Evolutionary conservation across 129 eudicot genomes (phyloP).

Genomic region (Deinandra increscens): DNA sequence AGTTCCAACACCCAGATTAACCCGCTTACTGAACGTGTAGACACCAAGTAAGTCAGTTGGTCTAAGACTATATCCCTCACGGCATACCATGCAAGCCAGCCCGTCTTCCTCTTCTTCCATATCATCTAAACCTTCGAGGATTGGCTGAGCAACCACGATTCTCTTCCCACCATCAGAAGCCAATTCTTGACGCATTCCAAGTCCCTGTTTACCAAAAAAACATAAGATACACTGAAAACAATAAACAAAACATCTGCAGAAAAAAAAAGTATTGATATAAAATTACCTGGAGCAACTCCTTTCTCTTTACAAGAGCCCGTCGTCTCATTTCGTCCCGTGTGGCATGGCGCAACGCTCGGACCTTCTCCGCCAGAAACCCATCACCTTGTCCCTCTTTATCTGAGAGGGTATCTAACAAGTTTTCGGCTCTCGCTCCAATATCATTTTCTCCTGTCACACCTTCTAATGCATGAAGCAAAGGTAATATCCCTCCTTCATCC

Average conservation of each 20-base stretch:
- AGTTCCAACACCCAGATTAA: slow-evolving; percentile 81
- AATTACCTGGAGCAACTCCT: slow-evolving; percentile 83
- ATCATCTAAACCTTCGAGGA: slow-evolving; percentile 92
- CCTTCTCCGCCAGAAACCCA: slow-evolving; percentile 73
- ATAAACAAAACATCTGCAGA: not conserved
- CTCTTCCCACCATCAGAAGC: slow-evolving; percentile 92
- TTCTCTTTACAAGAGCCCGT: slow-evolving; percentile 78
- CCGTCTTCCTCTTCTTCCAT: slow-evolving; percentile 98
- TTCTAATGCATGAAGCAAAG: slow-evolving; percentile 91
- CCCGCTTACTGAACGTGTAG: slow-evolving; percentile 92
- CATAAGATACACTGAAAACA: slow-evolving; percentile 5
- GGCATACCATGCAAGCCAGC: slow-evolving; percentile 97
- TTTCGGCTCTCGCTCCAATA: slow-evolving; percentile 96
- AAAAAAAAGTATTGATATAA: not conserved
- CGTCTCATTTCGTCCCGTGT: slow-evolving; percentile 97
- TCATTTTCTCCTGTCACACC: slow-evolving; percentile 98
- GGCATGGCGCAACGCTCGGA: slow-evolving; percentile 69
- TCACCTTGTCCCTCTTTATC: slow-evolving; percentile 87
- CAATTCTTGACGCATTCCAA: slow-evolving; percentile 77
- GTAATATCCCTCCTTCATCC: slow-evolving; percentile 81
- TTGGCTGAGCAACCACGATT: slow-evolving; percentile 78
- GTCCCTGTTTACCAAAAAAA: slow-evolving; percentile 44
- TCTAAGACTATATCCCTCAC: slow-evolving; percentile 88
- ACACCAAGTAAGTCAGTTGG: slow-evolving; percentile 86
- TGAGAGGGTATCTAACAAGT: slow-evolving; percentile 87